phyloP scores from a whole-genome alignment of 2,329 filamentous ascomycete genomes.

The Penicillium verrucosum region DNA sequence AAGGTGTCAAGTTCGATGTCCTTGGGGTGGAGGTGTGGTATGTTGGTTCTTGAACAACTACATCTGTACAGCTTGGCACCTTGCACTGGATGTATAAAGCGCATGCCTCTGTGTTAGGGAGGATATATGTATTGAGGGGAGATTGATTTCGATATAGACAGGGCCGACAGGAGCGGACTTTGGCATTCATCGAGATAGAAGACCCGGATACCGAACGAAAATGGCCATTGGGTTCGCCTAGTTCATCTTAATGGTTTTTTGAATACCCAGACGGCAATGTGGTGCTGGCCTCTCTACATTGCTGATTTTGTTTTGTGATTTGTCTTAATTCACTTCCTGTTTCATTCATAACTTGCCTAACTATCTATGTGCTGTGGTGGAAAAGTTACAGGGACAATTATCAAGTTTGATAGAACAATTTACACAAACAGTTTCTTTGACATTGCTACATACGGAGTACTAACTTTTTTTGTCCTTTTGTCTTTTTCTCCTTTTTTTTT shows the following conservation, averaged over 20 bases:
- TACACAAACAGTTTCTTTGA: background rate
- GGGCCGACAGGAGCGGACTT: background rate
- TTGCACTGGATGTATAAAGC: conserved; percentile 5
- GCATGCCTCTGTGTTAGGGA: background rate
- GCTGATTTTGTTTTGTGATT: background rate
- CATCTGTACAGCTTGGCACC: background rate
- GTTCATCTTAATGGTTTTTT: conserved; percentile 8
- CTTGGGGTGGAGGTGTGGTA: conserved; percentile 93
- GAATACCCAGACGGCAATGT: conserved; percentile 15
- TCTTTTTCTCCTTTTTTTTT: background rate
- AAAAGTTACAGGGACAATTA: background rate
- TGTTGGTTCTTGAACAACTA: conserved; percentile 55
- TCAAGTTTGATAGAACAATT: background rate
- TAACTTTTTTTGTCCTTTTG: background rate
- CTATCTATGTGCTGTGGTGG: background rate
- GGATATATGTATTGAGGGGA: background rate
- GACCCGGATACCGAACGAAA: background rate
- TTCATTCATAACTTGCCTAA: background rate
- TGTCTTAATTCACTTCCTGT: background rate
- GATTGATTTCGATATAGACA: background rate
- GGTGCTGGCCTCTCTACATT: background rate
- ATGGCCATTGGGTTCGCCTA: background rate
- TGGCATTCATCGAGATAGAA: background rate
- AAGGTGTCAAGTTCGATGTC: conserved; percentile 87
- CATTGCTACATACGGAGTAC: background rate